A percentile compares a stretch with the other conserved stretches of the same genome.
Evolutionary conservation across 164 flowering plant species (phyloP).

Genomic region (Akebia trifoliata): DNA sequence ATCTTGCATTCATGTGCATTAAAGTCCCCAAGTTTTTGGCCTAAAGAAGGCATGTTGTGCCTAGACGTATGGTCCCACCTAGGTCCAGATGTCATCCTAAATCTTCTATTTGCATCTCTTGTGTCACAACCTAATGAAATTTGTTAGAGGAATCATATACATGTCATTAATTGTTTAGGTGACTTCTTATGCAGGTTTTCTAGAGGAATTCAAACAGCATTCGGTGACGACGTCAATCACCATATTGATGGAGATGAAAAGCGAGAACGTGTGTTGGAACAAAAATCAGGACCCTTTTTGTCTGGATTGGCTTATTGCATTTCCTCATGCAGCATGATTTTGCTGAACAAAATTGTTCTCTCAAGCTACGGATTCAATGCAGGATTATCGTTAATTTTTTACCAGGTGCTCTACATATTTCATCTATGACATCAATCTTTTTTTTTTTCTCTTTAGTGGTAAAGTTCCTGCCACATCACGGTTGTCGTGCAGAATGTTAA

Average conservation of each 20-base stretch:
- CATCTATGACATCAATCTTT: background rate
- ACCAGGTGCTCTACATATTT: constrained; percentile 44
- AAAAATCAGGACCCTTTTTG: constrained; percentile 49
- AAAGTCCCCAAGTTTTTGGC: too few species aligned
- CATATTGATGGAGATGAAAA: constrained; percentile 26
- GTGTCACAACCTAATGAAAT: too few species aligned
- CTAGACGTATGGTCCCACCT: too few species aligned
- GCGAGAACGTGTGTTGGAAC: constrained; percentile 36
- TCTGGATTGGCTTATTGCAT: constrained; percentile 81
- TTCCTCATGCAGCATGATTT: constrained; percentile 84
- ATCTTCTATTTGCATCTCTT: too few species aligned
- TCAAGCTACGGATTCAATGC: constrained; percentile 69
- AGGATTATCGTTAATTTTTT: constrained; percentile 78
- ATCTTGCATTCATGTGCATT: too few species aligned
- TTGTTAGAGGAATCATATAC: too few species aligned
- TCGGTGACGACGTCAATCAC: constrained; percentile 11
- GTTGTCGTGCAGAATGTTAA: background rate
- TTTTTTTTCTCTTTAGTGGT: background rate
- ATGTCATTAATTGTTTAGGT: too few species aligned
- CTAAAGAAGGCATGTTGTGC: too few species aligned
- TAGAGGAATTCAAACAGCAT: constrained; percentile 25
- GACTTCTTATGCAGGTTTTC: constrained; percentile 29
- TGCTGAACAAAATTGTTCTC: constrained; percentile 70
- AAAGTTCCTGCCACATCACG: background rate
- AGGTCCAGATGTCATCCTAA: too few species aligned